Conservation (phyloP, 23 red algal species). For the Cyanidioschyzon merolae region DNA sequence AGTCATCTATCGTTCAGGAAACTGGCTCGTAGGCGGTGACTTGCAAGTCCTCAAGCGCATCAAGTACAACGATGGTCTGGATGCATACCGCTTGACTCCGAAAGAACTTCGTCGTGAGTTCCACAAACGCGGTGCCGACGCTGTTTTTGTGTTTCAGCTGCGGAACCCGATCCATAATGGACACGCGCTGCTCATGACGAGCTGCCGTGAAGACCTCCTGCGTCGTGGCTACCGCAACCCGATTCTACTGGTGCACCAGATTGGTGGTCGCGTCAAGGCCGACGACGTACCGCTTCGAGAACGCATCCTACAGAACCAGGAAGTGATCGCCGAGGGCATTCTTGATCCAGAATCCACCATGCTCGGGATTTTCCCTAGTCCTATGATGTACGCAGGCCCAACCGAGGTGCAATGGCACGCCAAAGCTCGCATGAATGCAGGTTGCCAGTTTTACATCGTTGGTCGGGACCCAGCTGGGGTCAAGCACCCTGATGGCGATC, state of each 20-base stretch:
- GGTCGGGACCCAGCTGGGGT: slow-evolving; percentile 94
- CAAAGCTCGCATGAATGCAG: slow-evolving; percentile 94
- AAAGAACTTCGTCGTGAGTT: slow-evolving; percentile 71
- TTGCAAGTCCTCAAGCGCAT: slow-evolving; percentile 70
- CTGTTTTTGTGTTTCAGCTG: slow-evolving; percentile 99
- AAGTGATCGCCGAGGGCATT: slow-evolving; percentile 65
- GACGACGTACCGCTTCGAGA: slow-evolving; percentile 84
- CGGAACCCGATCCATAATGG: slow-evolving; percentile 99
- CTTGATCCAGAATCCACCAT: slow-evolving; percentile 81
- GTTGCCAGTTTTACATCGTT: slow-evolving; percentile 97
- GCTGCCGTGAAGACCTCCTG: slow-evolving; percentile 70
- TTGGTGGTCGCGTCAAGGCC: slow-evolving; percentile 89
- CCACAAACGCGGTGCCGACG: slow-evolving; percentile 54
- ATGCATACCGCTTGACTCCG: slow-evolving; percentile 82
- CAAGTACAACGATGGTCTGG: slow-evolving; percentile 81
- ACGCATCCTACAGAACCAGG: slow-evolving; percentile 85
- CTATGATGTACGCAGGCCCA: slow-evolving; percentile 95
- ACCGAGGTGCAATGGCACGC: slow-evolving; percentile 99
- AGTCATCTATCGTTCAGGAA: slow-evolving; percentile 60
- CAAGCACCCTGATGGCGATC: slow-evolving; percentile 75
- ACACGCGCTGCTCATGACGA: slow-evolving; percentile 85
- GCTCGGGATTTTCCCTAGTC: slow-evolving; percentile 89
- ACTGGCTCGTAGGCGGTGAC: slow-evolving; percentile 84
- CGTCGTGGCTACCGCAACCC: slow-evolving; percentile 84
- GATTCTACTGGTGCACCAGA: slow-evolving; percentile 89